Evolutionary conservation across 148 eudicot genomes (phyloP).

Genomic region (Chenopodium suecicum): DNA sequence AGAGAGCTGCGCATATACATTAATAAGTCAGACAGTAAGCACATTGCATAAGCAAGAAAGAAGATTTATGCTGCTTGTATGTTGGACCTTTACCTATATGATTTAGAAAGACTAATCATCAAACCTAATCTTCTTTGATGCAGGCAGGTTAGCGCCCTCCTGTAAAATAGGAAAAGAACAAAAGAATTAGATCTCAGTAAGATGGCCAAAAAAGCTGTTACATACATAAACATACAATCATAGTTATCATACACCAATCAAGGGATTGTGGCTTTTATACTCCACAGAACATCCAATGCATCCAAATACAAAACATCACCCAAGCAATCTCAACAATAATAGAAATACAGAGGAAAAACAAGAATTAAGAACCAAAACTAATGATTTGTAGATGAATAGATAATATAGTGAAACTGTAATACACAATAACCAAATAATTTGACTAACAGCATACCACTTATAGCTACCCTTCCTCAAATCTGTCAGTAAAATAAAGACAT

Average conservation of each 20-base stretch:
- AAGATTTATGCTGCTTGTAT: neutral
- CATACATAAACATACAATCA: neutral
- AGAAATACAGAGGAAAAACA: neutral
- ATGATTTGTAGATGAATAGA: neutral
- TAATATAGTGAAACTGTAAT: neutral
- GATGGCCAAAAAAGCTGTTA: too few species aligned
- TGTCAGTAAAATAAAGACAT: neutral
- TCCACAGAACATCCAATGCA: neutral
- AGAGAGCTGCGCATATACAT: neutral
- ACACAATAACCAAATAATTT: neutral
- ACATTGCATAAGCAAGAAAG: neutral
- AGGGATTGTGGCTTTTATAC: neutral
- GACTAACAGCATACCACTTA: neutral
- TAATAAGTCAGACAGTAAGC: neutral
- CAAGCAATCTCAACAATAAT: neutral
- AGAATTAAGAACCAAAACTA: neutral
- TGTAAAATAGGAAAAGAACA: slow-evolving; percentile 6
- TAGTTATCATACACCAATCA: neutral
- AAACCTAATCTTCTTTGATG: slow-evolving; percentile 39
- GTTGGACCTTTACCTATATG: neutral
- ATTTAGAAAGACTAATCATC: slow-evolving; percentile 14
- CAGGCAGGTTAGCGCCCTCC: slow-evolving; percentile 41
- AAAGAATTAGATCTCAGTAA: neutral
- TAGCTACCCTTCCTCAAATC: neutral
- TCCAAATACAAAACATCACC: neutral